phyloP scores from a whole-genome alignment of 1,284 basidiomycete genomes.

The Boletus sp. region DNA sequence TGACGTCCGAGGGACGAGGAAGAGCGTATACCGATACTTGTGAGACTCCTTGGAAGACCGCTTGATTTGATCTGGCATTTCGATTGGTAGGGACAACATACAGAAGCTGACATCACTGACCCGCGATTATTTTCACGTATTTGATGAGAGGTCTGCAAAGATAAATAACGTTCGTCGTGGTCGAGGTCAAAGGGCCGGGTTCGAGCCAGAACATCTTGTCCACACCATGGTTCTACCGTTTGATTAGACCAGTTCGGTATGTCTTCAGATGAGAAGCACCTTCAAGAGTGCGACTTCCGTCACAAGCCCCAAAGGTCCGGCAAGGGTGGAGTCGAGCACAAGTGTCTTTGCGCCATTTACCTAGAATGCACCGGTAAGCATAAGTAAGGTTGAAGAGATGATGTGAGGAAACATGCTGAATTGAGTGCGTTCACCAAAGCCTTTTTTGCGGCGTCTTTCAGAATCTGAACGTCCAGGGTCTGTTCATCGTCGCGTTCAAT shows the following conservation, averaged over 20 bases:
- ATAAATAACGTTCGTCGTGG: conserved; percentile 91
- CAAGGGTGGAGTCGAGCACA: conserved; percentile 85
- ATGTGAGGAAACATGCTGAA: conserved; percentile 58
- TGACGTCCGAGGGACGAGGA: conserved; percentile 88
- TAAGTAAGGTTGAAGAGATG: not conserved
- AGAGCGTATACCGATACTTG: conserved; percentile 85
- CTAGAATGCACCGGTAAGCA: conserved; percentile 44
- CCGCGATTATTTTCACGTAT: conserved; percentile 89
- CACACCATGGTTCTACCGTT: conserved; percentile 88
- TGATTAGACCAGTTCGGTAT: conserved; percentile 8
- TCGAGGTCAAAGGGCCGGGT: conserved; percentile 78
- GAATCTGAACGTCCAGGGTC: conserved; percentile 64
- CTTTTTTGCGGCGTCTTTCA: conserved; percentile 79
- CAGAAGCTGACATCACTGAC: conserved; percentile 48
- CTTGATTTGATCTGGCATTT: conserved; percentile 82
- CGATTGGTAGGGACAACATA: conserved; percentile 14
- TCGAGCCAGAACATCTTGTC: conserved; percentile 99
- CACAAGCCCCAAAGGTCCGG: conserved; percentile 91
- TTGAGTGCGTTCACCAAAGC: conserved; percentile 82
- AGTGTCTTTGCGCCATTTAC: conserved; percentile 96
- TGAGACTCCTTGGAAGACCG: conserved; percentile 66
- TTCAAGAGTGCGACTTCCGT: conserved; percentile 92
- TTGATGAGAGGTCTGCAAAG: conserved; percentile 88
- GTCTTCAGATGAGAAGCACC: conserved; percentile 47
- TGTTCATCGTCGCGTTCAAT: conserved; percentile 42